Evolutionary conservation across 768 basidiomycete genomes (phyloP), one percentile per base, ranked within the genome.

Genomic region (Agaricus sinodeliciosus): DNA sequence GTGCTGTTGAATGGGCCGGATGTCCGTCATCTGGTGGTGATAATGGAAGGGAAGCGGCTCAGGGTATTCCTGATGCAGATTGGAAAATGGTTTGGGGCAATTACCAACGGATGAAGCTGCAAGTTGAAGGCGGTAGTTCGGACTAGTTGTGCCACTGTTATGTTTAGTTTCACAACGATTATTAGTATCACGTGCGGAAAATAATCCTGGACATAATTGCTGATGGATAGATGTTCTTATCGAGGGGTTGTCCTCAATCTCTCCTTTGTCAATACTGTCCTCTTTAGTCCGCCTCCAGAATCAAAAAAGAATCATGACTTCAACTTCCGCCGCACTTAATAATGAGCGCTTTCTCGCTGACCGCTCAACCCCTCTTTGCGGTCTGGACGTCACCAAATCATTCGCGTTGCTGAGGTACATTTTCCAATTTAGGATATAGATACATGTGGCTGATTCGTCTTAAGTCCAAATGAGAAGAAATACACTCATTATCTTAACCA

Each of bases 321-420:
- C 37, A 39, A 39, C 37, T 22, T 60, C 51, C 15, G 54, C 60
- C 36, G 63, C 69, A 22, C 61, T 71, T 26, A 64, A 71, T 35
- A 67, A 68, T 43, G 85, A 87, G 59, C 79, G 81, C 40, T 92
- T 85, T 67, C 69, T 88, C 40, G 85, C 90, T 34, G 90, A 94
- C 70, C 73, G 72, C n/a, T 66, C 73, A 11, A 78, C 87, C n/a
- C 91, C 90, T 13, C 68, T 90, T 49, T 90, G 89, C 65, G 74
- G 80, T 51, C 72, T 94, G 48, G 76, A 85, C 43, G 78, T 90
- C 36, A 77, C 72, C 37, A 78, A 81, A 49, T 78, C 85, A 1
- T 93, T 92, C 62, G 67, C 67, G n/a, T 84, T 78, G 55, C 69
- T 90, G 45, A 85, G 78, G 86, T 85, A 47, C 31, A 43, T 56